Evolutionary conservation across 345 rosid species (phyloP).

Genomic region (Clausena lansium): DNA sequence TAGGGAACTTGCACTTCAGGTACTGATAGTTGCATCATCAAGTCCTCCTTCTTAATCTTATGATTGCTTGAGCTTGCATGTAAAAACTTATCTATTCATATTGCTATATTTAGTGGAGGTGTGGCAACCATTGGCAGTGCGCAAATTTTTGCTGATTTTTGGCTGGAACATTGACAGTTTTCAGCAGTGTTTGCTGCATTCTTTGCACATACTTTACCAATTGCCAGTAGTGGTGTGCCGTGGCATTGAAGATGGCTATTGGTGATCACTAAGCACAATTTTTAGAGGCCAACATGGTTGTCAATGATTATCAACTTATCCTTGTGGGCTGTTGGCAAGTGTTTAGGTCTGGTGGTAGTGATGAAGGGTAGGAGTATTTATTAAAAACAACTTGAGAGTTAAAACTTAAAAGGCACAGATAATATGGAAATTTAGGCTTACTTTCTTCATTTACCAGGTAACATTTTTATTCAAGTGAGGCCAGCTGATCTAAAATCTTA

Average conservation of each 20-base stretch:
- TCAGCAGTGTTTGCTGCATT: not conserved
- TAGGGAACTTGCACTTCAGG: slow-evolving; percentile 96
- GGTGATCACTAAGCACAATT: not conserved
- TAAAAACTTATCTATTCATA: not conserved
- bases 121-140: not conserved
- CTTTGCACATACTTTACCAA: not conserved
- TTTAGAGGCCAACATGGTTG: not conserved
- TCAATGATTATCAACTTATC: not conserved
- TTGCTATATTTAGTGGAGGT: not conserved
- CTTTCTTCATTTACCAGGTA: not conserved
- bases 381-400: not conserved
- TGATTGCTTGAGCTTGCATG: slow-evolving; percentile 1
- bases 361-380: not conserved
- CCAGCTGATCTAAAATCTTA: not conserved
- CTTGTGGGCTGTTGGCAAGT: not conserved
- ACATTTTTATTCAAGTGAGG: not conserved
- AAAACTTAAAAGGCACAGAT: not conserved
- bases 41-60: not conserved
- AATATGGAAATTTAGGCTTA: not conserved
- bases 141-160: not conserved
- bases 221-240: not conserved
- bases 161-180: not conserved
- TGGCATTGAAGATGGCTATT: not conserved
- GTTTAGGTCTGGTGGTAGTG: not conserved
- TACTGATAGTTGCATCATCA: slow-evolving; percentile 20